These are phyloP conservation scores for Amoeboaphelidium protococcarum DNA, from an alignment of 371 early-diverging fungal genomes.

Conservation along the genomic window DNA sequence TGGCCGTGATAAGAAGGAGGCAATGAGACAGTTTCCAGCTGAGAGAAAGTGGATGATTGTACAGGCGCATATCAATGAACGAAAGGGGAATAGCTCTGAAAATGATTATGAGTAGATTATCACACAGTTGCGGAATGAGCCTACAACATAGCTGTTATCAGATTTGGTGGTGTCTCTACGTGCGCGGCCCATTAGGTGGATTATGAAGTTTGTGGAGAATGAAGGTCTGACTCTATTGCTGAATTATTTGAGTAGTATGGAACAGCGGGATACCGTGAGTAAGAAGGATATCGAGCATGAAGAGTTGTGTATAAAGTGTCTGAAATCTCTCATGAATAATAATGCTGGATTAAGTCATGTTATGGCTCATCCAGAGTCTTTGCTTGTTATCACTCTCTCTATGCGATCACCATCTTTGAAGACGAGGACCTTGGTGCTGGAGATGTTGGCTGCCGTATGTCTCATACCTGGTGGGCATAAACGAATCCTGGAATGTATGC, in stretches of 20 bases:
- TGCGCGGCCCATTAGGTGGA: conserved; percentile 20
- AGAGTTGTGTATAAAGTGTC: conserved; percentile 20
- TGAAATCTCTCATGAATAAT: conserved; percentile 24
- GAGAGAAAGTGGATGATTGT: conserved; percentile 25
- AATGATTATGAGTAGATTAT: conserved; percentile 11
- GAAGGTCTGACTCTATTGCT: conserved; percentile 16
- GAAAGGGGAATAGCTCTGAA: conserved; percentile 1
- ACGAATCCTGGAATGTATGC: conserved; percentile 17
- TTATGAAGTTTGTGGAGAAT: conserved; percentile 17
- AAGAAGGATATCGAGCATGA: conserved; percentile 16
- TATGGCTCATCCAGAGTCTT: conserved; percentile 12
- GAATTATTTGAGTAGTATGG: conserved; percentile 12
- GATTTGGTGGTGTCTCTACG: conserved; percentile 16
- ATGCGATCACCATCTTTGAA: conserved; percentile 15
- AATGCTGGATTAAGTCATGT: conserved; percentile 19
- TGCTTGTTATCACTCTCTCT: conserved; percentile 17
- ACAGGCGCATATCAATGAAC: conserved; percentile 16
- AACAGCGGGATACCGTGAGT: no score
- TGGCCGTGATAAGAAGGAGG: conserved; percentile 14
- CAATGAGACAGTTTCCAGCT: conserved; percentile 11
- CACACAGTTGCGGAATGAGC: conserved; percentile 7
- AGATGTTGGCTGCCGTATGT: conserved; percentile 24
- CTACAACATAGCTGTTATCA: conserved; percentile 11
- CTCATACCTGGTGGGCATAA: conserved; percentile 21
- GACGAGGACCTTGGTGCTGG: conserved; percentile 15